Evolutionary conservation across 2,329 filamentous ascomycete species (phyloP), one percentile per base, ranked within the genome.

Genomic region (Hymenoscyphus scutula): DNA sequence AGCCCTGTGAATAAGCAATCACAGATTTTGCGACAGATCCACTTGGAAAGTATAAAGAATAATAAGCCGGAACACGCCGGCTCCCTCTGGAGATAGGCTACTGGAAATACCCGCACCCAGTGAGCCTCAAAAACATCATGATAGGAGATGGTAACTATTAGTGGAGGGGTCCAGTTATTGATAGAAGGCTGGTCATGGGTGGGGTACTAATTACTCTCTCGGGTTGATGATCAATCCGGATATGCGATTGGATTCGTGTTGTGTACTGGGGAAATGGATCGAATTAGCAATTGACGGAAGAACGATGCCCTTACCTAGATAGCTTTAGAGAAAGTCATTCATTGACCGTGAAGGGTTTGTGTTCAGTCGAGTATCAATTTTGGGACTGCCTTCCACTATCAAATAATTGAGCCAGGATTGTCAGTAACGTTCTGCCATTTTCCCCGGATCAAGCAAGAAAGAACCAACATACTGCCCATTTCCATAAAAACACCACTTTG

Each of bases 391-490:
- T 48, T 48, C 41, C 41, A 0, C 41, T 48, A 48, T 25, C 6
- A 48, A 23, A 25, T 48, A 48, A 48, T 48, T 23, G 7, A 19
- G 19, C 41, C 41, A 48, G 15, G n/a, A 3, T 48, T 48, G 41
- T 48, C 19, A 48, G 41, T 23, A 48, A 23, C 23, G 41, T 23
- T 19, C 19, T 48, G n/a, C 13, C 6, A 48, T 11, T n/a, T 48
- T 48, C 41, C 41, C 41, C 41, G n/a, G 5, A 48, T 23, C 41
- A 25, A 25, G 5, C 41, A 48, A 48, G 7, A 48, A 48, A 48
- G 41, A 48, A 48, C 41, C 41, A 48, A 48, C 41, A 48, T 48
- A 48, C 41, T 48, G 41, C 41, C n/a, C 41, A 48, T 48, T 48
- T 48, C 41, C 41, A 48, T 48, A 48, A 19, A 48, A 45, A 45